phyloP scores from a whole-genome alignment of 169 alveolate genomes.

The Blepharisma undulans region DNA sequence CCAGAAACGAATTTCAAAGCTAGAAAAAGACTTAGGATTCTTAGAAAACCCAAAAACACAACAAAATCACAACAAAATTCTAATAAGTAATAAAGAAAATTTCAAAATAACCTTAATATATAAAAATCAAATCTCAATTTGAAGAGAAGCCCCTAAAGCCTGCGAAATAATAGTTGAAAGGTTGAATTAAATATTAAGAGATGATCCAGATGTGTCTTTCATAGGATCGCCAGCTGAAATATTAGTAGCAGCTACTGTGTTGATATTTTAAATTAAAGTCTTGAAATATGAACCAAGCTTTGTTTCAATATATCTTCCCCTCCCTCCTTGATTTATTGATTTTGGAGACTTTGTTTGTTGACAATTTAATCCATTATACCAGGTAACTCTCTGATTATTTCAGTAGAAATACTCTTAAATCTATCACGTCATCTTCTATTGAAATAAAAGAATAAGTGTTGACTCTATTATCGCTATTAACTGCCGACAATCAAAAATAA shows the following conservation, averaged over 20 bases:
- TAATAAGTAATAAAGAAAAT: too few relatives aligned
- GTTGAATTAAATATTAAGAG: constrained; percentile 85
- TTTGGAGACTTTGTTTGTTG: too few relatives aligned
- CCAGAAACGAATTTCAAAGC: neutral
- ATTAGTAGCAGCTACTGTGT: constrained; percentile 82
- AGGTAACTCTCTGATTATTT: too few relatives aligned
- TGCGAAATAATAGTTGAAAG: constrained; percentile 85
- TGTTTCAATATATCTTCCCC: too few relatives aligned
- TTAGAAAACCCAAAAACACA: neutral
- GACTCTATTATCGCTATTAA: too few relatives aligned
- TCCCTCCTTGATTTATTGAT: too few relatives aligned
- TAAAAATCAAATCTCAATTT: neutral
- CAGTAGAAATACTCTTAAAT: too few relatives aligned
- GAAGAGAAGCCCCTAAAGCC: constrained; percentile 77
- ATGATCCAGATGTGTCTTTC: constrained; percentile 95
- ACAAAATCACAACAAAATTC: neutral
- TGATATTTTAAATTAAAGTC: neutral
- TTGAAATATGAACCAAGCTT: constrained; percentile 73
- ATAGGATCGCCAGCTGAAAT: constrained; percentile 95
- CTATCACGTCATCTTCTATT: too few relatives aligned
- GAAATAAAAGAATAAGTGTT: too few relatives aligned
- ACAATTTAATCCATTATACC: too few relatives aligned
- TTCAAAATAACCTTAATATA: neutral
- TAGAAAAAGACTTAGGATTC: neutral
- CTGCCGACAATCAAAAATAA: too few relatives aligned